Evolutionary conservation across 1,284 basidiomycete species (phyloP).

Genomic region (Papiliotrema fonsecae): DNA sequence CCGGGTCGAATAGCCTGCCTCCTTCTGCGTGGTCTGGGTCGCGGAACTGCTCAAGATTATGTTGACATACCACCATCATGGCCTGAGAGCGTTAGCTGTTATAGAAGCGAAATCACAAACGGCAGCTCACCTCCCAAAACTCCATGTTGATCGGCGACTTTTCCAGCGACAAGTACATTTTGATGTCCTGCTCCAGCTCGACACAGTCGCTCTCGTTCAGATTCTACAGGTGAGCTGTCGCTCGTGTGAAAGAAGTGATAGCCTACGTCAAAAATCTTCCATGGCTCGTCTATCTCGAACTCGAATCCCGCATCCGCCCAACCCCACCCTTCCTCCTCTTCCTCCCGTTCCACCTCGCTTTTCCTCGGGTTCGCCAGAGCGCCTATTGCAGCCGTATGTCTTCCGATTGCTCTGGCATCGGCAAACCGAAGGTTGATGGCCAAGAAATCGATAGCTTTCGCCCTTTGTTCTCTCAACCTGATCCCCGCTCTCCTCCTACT

Average conservation of each 20-base stretch:
- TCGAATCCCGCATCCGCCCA: slow-evolving; percentile 81
- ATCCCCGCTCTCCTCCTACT: slow-evolving; percentile 86
- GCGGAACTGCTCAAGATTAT: slow-evolving; percentile 74
- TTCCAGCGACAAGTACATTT: slow-evolving; percentile 84
- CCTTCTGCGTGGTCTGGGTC: slow-evolving; percentile 47
- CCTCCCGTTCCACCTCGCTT: slow-evolving; percentile 47
- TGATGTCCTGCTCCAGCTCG: slow-evolving; percentile 91
- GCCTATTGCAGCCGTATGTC: slow-evolving; percentile 37
- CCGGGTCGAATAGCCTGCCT: slow-evolving; percentile 32
- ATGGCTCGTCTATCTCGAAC: slow-evolving; percentile 97
- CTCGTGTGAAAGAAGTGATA: neutral
- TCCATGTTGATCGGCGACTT: slow-evolving; percentile 79
- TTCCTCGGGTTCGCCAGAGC: slow-evolving; percentile 28
- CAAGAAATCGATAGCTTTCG: slow-evolving; percentile 91
- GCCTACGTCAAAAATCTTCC: slow-evolving; percentile 88
- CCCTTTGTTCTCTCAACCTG: slow-evolving; percentile 88
- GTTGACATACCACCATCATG: slow-evolving; percentile 95
- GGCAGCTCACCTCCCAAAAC: slow-evolving; percentile 87
- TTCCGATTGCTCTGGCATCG: slow-evolving; percentile 51
- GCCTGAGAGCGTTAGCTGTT: slow-evolving; percentile 53
- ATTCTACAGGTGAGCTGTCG: slow-evolving; percentile 55
- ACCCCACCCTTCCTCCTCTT: slow-evolving; percentile 63
- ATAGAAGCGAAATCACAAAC: neutral
- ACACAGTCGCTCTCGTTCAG: slow-evolving; percentile 81
- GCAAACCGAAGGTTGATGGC: slow-evolving; percentile 89